These are phyloP conservation scores for Pseudonitzschia delicatissima DNA, from an alignment of 108 stramenopile species.

Conservation along the genomic window DNA sequence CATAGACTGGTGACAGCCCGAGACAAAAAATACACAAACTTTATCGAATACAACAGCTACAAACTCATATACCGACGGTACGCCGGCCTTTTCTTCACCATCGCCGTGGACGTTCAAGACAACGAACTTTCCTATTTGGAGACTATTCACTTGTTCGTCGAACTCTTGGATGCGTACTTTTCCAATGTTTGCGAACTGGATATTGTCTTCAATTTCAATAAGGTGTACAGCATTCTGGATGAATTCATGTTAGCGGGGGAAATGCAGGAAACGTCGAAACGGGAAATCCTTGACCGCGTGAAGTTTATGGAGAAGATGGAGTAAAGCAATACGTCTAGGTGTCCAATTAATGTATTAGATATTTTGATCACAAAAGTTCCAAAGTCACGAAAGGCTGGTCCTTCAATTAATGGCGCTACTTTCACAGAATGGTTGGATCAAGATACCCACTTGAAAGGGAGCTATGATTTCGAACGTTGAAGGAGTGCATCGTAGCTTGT, in stretches of 20 bases:
- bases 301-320: conserved; percentile 91
- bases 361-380: no score
- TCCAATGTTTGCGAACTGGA: conserved; percentile 99
- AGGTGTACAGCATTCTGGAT: conserved; percentile 96
- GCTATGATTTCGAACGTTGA: no score
- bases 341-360: no score
- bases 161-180: conserved; percentile 98
- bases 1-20: conserved; percentile 94
- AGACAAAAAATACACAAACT: conserved; percentile 98
- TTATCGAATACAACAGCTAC: conserved; percentile 98
- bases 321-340: conserved; percentile 40
- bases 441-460: no score
- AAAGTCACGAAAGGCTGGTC: no score
- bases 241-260: conserved; percentile 99
- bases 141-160: conserved; percentile 99
- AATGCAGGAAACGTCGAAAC: conserved; percentile 91
- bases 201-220: conserved; percentile 99
- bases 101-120: conserved; percentile 97
- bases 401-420: no score
- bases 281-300: conserved; percentile 89
- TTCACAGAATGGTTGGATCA: no score
- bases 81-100: conserved; percentile 97
- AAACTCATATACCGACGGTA: conserved; percentile 99
- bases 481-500: no score
- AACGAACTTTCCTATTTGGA: conserved; percentile 98